Conservation (phyloP, 306 rosid species). For the Urtica urens region DNA sequence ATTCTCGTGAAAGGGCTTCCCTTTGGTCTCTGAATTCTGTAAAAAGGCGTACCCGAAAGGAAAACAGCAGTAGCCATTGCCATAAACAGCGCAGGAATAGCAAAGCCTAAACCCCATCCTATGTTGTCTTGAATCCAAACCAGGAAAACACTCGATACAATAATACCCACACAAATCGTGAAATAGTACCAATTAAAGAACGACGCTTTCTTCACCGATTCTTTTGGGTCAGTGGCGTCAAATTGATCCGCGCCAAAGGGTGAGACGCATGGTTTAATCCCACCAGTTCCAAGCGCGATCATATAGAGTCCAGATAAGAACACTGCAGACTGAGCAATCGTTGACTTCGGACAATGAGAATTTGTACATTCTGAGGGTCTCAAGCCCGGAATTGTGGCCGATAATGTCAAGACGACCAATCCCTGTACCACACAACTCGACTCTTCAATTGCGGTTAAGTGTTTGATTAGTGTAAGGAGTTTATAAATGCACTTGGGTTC, state of each 20-base stretch:
- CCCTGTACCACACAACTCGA: constrained; percentile 17
- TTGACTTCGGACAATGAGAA: constrained; percentile 16
- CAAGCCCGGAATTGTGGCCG: constrained; percentile 20
- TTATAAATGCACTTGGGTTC: too few species aligned
- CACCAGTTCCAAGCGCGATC: constrained; percentile 20
- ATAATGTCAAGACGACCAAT: constrained; percentile 17
- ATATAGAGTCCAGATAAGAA: background rate
- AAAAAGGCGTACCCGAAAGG: background rate
- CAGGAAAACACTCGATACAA: background rate
- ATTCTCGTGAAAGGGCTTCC: background rate
- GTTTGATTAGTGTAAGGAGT: too few species aligned
- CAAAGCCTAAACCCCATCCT: background rate
- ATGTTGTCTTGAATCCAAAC: background rate
- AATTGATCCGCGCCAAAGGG: constrained; percentile 35
- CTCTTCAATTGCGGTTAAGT: too few species aligned
- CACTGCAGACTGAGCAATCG: constrained; percentile 17
- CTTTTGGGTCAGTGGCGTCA: constrained; percentile 10
- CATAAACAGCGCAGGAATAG: background rate
- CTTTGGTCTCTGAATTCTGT: background rate
- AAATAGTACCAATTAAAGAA: background rate
- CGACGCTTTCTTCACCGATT: background rate
- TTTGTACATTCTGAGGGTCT: constrained; percentile 17
- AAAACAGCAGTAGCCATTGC: background rate
- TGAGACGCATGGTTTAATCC: constrained; percentile 31
- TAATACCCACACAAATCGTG: background rate